These are phyloP conservation scores for Scedosporium aurantiacum DNA, from an alignment of 2,329 filamentous ascomycete species.

Conservation along the genomic window DNA sequence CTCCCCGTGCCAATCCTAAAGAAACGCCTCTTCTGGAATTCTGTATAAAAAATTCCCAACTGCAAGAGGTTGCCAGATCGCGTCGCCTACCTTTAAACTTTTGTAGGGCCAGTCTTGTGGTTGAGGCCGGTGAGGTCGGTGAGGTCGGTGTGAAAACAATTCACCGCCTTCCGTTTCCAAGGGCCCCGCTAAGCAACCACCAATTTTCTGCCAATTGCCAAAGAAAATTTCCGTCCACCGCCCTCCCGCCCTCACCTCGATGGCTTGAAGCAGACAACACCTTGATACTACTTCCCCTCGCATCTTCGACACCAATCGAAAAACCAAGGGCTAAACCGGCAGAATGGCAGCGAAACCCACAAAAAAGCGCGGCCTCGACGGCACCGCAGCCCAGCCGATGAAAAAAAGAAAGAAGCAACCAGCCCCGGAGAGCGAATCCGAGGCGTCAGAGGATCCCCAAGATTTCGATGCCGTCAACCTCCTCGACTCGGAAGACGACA, in stretches of 20 bases:
- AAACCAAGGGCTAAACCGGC: neutral
- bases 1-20: too few relatives aligned
- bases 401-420: conserved; percentile 37
- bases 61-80: too few relatives aligned
- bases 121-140: neutral
- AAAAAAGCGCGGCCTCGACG: conserved; percentile 23
- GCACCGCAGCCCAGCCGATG: conserved; percentile 27
- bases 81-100: too few relatives aligned
- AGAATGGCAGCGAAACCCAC: conserved; percentile 18
- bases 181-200: neutral
- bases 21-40: too few relatives aligned
- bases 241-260: neutral
- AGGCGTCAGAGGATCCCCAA: conserved; percentile 25
- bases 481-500: conserved; percentile 46
- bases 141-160: neutral
- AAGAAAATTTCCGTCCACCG: conserved; percentile 7
- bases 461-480: conserved; percentile 41
- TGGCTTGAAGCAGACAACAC: neutral
- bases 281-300: neutral
- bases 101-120: neutral
- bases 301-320: neutral
- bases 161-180: conserved; percentile 3
- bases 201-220: conserved; percentile 2
- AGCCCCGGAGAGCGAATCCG: conserved; percentile 43
- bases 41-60: too few relatives aligned